These are phyloP conservation scores for Colletotrichum salicis DNA, from an alignment of 2,329 filamentous ascomycete genomes.

Conservation along the genomic window DNA sequence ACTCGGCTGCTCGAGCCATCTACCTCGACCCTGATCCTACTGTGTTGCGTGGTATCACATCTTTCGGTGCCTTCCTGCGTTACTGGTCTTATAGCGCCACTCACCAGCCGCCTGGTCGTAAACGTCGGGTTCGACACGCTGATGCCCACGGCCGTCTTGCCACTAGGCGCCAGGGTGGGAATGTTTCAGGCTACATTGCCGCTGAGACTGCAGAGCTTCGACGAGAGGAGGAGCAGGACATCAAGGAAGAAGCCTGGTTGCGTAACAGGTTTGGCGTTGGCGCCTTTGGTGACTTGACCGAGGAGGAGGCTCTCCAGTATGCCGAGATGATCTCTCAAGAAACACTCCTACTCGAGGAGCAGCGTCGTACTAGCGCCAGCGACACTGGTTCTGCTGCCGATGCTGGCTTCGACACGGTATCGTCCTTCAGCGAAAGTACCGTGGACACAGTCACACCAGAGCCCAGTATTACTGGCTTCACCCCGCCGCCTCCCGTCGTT, in stretches of 20 bases:
- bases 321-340: slow-evolving; percentile 75
- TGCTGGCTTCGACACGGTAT: slow-evolving; percentile 54
- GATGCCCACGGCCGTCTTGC: slow-evolving; percentile 64
- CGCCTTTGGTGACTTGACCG: slow-evolving; percentile 69
- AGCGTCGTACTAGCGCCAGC: slow-evolving; percentile 62
- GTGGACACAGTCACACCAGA: slow-evolving; percentile 66
- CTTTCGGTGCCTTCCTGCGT: slow-evolving; percentile 85
- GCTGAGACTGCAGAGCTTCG: slow-evolving; percentile 86
- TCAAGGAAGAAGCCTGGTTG: slow-evolving; percentile 76
- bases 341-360: slow-evolving; percentile 65
- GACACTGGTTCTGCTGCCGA: slow-evolving; percentile 63
- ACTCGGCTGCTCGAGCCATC: slow-evolving; percentile 85
- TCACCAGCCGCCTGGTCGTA: slow-evolving; percentile 78
- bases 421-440: slow-evolving; percentile 53
- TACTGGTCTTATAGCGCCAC: slow-evolving; percentile 96
- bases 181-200: slow-evolving; percentile 83
- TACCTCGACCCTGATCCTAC: slow-evolving; percentile 89
- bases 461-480: slow-evolving; percentile 58
- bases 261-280: slow-evolving; percentile 87
- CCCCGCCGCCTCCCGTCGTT: slow-evolving; percentile 43
- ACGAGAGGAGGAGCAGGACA: slow-evolving; percentile 73
- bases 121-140: slow-evolving; percentile 79
- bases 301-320: slow-evolving; percentile 73
- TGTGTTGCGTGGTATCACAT: slow-evolving; percentile 84
- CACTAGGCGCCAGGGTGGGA: slow-evolving; percentile 69